These are phyloP conservation scores for Leishmania braziliensis DNA, from an alignment of 208 protist species.

Conservation along the genomic window DNA sequence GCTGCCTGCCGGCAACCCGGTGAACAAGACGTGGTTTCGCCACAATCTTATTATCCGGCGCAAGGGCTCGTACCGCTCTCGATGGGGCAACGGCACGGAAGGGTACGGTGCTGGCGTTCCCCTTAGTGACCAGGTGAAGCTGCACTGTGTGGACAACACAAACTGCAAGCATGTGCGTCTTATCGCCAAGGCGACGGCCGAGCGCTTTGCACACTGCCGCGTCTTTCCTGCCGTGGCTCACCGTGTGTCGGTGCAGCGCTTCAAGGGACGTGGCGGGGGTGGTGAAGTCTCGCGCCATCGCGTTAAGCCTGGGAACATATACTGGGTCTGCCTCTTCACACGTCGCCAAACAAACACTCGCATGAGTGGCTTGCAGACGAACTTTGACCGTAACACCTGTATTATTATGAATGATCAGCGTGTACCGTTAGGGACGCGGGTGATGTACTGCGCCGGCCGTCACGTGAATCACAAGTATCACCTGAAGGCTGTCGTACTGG, in stretches of 20 bases:
- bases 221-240: conserved; percentile 89
- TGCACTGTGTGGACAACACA: conserved; percentile 94
- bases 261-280: conserved; percentile 66
- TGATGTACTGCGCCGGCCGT: conserved; percentile 92
- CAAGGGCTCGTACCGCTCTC: conserved; percentile 81
- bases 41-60: conserved; percentile 88
- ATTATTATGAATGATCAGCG: conserved; percentile 93
- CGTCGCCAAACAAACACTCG: conserved; percentile 86
- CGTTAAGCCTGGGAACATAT: conserved; percentile 88
- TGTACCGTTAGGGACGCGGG: conserved; percentile 85
- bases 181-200: conserved; percentile 81
- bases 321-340: conserved; percentile 90
- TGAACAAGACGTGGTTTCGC: conserved; percentile 86
- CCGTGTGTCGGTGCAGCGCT: conserved; percentile 89
- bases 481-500: conserved; percentile 91
- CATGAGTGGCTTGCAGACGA: conserved; percentile 89
- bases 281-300: conserved; percentile 71
- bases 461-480: conserved; percentile 94
- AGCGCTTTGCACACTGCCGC: conserved; percentile 90
- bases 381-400: conserved; percentile 93
- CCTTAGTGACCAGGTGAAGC: conserved; percentile 88
- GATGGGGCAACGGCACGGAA: conserved; percentile 87
- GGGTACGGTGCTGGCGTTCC: conserved; percentile 82
- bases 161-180: conserved; percentile 93
- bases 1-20: conserved; percentile 82